Evolutionary conservation across 139 green algal genomes (phyloP).

Genomic region (Limnomonas spitsbergensis): DNA sequence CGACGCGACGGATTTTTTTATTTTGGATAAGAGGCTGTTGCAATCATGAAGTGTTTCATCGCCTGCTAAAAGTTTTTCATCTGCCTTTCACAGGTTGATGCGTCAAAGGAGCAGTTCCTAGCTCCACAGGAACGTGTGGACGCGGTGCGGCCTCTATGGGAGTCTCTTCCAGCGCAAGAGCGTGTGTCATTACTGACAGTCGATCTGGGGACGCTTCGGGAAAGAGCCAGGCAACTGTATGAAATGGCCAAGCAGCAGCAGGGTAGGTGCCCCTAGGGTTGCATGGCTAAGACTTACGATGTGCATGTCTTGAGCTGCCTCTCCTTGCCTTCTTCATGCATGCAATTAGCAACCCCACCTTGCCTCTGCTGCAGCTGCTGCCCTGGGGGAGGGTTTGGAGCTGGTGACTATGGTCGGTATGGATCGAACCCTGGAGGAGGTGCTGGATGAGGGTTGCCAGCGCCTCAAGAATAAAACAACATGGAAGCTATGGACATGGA

Average conservation of each 20-base stretch:
- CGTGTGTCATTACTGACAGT: slow-evolving; percentile 61
- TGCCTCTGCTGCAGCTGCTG: slow-evolving; percentile 1
- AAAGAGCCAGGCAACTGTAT: slow-evolving; percentile 36
- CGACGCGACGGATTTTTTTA: too few species aligned
- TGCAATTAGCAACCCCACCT: too few species aligned
- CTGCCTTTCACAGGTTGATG: too few species aligned
- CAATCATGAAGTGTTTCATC: too few species aligned
- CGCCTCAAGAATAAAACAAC: slow-evolving; percentile 38
- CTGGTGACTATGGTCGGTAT: slow-evolving; percentile 7
- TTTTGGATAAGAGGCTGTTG: too few species aligned
- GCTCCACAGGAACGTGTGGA: slow-evolving; percentile 63
- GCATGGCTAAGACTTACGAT: not conserved
- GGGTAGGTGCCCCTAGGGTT: slow-evolving; percentile 2
- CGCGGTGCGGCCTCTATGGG: slow-evolving; percentile 68
- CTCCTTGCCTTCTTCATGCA: too few species aligned
- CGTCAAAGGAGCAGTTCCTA: slow-evolving; percentile 12
- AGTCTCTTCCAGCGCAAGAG: slow-evolving; percentile 56
- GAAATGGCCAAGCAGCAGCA: slow-evolving; percentile 39
- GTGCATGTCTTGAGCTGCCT: too few species aligned
- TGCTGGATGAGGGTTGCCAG: slow-evolving; percentile 63
- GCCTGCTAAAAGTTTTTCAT: too few species aligned
- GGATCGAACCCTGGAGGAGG: slow-evolving; percentile 55
- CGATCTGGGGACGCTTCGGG: slow-evolving; percentile 48
- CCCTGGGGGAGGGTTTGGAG: slow-evolving; percentile 25
- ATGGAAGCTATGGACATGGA: slow-evolving; percentile 52